Evolutionary conservation across 1,284 basidiomycete genomes (phyloP), one percentile per base, ranked within the genome.

Genomic region (Ganoderma lingzhi): DNA sequence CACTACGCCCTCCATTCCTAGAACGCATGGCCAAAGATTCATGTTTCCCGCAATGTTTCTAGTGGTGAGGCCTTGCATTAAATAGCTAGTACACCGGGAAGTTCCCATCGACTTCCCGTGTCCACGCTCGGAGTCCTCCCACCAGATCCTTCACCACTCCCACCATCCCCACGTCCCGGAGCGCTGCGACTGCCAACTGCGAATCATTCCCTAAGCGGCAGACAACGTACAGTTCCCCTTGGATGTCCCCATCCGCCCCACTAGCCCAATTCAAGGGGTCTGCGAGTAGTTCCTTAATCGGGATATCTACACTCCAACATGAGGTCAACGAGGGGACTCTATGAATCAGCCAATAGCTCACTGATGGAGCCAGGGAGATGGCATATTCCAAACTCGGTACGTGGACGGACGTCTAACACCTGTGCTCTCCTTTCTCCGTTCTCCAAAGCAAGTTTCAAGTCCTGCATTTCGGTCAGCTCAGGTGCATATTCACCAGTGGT

Each of bases 201-300:
- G 96, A 98, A 79, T 99, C 97, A 78, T 98, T 99, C 0, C 97
- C 97, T 28, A 96, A 84, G 30, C 96, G 87, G 80, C 97, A 99
- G 44, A 98, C 80, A 32, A 98, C 83, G 85, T 67, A 88, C 78
- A 45, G 17, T 28, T 56, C 85, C 71, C 23, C 70, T 55, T 62
- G 58, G 3, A 2, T 44, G 9, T 63, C 56, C 30, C 17, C 45
- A 1, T 19, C 41, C 1, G 28, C 12, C 14, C 30, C 10, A 35
- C 12, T 28, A 39, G 53, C 3, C 17, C 37, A 44, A 23, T 12
- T 72, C 5, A 76, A 72, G 0, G 94, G 93, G 70, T 91, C 80
- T 3, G 87, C 86, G 12, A 91, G 82, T 0, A 96, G 79, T 41
- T 86, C 82, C 39, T 84, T 80, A 12, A 96, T 82, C 0, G 94